phyloP scores from a whole-genome alignment of 176 grass and related monocot species.

The Zea mays region DNA sequence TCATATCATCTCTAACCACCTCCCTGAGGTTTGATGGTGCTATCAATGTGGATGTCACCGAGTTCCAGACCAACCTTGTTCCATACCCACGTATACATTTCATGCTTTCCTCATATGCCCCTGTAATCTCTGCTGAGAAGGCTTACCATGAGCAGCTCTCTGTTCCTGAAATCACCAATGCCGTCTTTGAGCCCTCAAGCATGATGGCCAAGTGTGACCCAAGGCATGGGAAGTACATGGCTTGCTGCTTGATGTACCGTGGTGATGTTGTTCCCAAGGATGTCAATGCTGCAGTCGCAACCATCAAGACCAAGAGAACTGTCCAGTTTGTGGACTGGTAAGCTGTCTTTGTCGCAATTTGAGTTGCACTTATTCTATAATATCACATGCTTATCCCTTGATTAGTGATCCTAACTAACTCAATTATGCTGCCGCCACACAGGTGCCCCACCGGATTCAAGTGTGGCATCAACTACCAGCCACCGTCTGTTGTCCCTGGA shows the following conservation, averaged over 20 bases:
- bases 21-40: slow-evolving; percentile 96
- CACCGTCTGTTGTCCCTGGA: slow-evolving; percentile 80
- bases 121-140: slow-evolving; percentile 96
- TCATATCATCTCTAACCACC: slow-evolving; percentile 94
- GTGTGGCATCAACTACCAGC: slow-evolving; percentile 97
- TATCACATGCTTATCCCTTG: slow-evolving; percentile 23
- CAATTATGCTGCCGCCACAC: slow-evolving; percentile 21
- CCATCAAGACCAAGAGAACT: slow-evolving; percentile 98
- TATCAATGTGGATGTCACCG: slow-evolving; percentile 91
- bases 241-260: slow-evolving; percentile 97
- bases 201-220: slow-evolving; percentile 99
- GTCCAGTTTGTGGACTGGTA: slow-evolving; percentile 98
- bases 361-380: slow-evolving; percentile 19
- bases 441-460: slow-evolving; percentile 95
- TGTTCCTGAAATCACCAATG: slow-evolving; percentile 94
- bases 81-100: slow-evolving; percentile 97
- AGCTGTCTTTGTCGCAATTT: slow-evolving; percentile 43
- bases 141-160: slow-evolving; percentile 98
- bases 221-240: slow-evolving; percentile 96
- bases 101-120: slow-evolving; percentile 96
- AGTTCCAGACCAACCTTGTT: slow-evolving; percentile 98
- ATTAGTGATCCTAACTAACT: slow-evolving; percentile 34
- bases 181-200: slow-evolving; percentile 96
- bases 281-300: slow-evolving; percentile 91
- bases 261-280: slow-evolving; percentile 98